Conservation (phyloP, 2,329 filamentous ascomycete species). For the Claviceps sp. region DNA sequence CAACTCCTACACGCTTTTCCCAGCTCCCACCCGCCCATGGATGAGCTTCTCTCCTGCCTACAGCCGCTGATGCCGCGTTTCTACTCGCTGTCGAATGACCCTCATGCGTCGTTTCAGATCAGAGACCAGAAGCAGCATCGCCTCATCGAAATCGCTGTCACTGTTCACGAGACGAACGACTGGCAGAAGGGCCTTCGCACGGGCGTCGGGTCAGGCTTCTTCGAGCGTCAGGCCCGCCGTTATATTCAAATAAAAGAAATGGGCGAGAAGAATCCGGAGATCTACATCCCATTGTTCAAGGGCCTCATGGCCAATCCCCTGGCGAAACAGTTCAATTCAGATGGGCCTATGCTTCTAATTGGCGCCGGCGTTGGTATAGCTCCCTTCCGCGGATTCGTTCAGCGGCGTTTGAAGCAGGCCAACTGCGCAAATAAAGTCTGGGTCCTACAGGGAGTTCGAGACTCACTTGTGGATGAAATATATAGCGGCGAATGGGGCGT, state of each 20-base stretch:
- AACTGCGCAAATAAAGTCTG: constrained; percentile 97
- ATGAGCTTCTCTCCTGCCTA: constrained; percentile 65
- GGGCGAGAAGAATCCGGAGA: constrained; percentile 42
- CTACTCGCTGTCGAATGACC: constrained; percentile 95
- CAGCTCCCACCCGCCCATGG: constrained; percentile 76
- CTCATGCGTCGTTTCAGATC: constrained; percentile 59
- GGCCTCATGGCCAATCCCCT: constrained; percentile 95
- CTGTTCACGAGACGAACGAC: constrained; percentile 74
- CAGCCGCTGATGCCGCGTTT: constrained; percentile 93
- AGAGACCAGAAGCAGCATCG: constrained; percentile 60
- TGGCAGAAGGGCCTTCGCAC: constrained; percentile 63
- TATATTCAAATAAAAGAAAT: constrained; percentile 55
- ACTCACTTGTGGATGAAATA: constrained; percentile 86
- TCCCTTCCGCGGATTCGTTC: constrained; percentile 93
- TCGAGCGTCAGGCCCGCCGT: constrained; percentile 68
- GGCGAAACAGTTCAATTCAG: constrained; percentile 78
- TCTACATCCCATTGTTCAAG: constrained; percentile 93
- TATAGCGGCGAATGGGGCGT: constrained; percentile 96
- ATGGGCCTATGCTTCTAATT: constrained; percentile 95
- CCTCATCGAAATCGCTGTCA: constrained; percentile 91
- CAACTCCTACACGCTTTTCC: constrained; percentile 89
- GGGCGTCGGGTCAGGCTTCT: constrained; percentile 83
- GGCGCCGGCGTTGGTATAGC: constrained; percentile 94
- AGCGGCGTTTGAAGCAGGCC: constrained; percentile 82
- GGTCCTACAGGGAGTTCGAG: constrained; percentile 89